These are phyloP conservation scores for Exophiala sp. DNA, from an alignment of 2,329 filamentous ascomycete genomes.

Conservation along the genomic window DNA sequence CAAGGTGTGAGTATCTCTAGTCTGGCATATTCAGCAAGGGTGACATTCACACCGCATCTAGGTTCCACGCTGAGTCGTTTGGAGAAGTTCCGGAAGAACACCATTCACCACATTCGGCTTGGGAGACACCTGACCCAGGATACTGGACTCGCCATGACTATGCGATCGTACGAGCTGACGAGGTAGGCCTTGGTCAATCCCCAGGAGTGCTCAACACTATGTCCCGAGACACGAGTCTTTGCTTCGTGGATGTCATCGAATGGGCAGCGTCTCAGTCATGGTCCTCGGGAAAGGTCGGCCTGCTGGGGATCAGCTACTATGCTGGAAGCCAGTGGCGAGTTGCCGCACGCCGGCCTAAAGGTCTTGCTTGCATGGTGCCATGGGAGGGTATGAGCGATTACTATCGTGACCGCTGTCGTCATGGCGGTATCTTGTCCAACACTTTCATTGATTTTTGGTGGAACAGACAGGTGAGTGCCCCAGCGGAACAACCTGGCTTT, in stretches of 20 bases:
- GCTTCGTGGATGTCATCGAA: conserved; percentile 52
- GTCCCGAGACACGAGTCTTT: conserved; percentile 52
- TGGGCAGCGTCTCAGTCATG: conserved; percentile 51
- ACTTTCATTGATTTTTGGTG: conserved; percentile 57
- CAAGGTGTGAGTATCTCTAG: conserved; percentile 3
- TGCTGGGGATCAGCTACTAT: conserved; percentile 53
- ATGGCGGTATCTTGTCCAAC: conserved; percentile 61
- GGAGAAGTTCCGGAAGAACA: conserved; percentile 51
- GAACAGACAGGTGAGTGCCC: conserved; percentile 15
- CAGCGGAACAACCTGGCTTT: neutral
- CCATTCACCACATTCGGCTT: conserved; percentile 53
- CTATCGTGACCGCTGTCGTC: conserved; percentile 57
- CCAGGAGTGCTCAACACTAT: conserved; percentile 53
- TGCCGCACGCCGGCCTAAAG: conserved; percentile 51
- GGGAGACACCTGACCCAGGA: conserved; percentile 58
- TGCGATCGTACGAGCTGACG: conserved; percentile 55
- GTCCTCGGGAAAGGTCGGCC: conserved; percentile 50
- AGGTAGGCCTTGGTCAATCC: conserved; percentile 52
- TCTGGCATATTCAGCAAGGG: neutral
- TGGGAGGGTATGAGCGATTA: conserved; percentile 59
- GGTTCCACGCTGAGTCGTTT: conserved; percentile 51
- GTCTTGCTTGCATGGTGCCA: conserved; percentile 51
- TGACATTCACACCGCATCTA: neutral
- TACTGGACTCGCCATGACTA: conserved; percentile 58
- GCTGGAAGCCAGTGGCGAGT: conserved; percentile 56